Conservation (phyloP, 371 early-diverging fungal species). For the Rhizopus arrhizus region DNA sequence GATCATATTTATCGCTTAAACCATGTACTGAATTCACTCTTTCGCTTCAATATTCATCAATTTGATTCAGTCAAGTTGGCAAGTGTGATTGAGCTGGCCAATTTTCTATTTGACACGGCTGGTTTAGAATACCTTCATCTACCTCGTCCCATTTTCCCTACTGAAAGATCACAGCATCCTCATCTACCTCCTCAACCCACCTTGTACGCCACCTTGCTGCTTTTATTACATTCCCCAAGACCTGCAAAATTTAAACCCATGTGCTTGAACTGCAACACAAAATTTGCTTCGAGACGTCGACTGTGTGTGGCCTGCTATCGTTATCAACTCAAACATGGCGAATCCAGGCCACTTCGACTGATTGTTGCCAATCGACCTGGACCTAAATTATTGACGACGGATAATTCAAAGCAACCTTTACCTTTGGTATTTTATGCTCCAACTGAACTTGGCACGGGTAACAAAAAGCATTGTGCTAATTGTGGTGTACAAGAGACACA, state of each 20-base stretch:
- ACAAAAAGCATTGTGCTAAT: slow-evolving; percentile 41
- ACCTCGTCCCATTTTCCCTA: slow-evolving; percentile 36
- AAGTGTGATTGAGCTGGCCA: slow-evolving; percentile 33
- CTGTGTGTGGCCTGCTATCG: slow-evolving; percentile 51
- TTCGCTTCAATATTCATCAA: slow-evolving; percentile 44
- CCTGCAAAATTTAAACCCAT: slow-evolving; percentile 47
- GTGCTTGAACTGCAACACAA: slow-evolving; percentile 47
- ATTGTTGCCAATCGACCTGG: slow-evolving; percentile 46
- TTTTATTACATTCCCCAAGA: slow-evolving; percentile 37
- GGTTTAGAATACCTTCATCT: slow-evolving; percentile 33
- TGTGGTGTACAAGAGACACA: slow-evolving; percentile 49
- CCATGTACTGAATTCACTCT: slow-evolving; percentile 47
- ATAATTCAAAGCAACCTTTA: slow-evolving; percentile 16
- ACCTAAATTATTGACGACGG: slow-evolving; percentile 1
- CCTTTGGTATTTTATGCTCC: not conserved
- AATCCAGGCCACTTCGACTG: slow-evolving; percentile 40
- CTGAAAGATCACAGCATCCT: slow-evolving; percentile 6
- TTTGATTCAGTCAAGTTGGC: slow-evolving; percentile 35
- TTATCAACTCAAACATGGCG: slow-evolving; percentile 43
- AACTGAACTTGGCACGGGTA: not conserved
- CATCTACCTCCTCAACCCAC: slow-evolving; percentile 21
- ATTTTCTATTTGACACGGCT: slow-evolving; percentile 43
- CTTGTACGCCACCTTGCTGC: slow-evolving; percentile 32
- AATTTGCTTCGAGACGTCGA: slow-evolving; percentile 45
- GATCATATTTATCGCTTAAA: slow-evolving; percentile 53